Evolutionary conservation across 345 rosid species (phyloP), one percentile per base, ranked within the genome.

Genomic region (Hibiscus tridactylites): DNA sequence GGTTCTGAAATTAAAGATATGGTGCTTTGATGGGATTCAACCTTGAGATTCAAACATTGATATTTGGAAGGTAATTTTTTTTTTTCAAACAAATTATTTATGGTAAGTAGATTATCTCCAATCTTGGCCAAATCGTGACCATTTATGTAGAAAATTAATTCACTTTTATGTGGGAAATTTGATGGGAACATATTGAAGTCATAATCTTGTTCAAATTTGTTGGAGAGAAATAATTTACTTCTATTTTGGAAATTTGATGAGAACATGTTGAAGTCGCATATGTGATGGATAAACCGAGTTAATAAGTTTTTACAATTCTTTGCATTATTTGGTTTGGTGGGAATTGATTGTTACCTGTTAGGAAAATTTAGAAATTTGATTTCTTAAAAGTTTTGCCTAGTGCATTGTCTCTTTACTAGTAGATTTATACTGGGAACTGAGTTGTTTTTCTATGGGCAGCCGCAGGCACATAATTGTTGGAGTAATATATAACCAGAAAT

Each of bases 361-460:
- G 24, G 24, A 13, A 28, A 35, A 26, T 67, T 6, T 68, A 28
- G 44, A 47, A 16, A 9, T 52, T 29, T 16, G 47, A 42, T 42
- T 42, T 42, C 46, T 42, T 42, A 42, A 5, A 42, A 19, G 35
- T 31, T 47, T 70, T 26, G 21, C 19, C 10, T 70, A 68, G 21
- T 47, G 5, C 1, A 6, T 29, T 11, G 4, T 47, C 59, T 56
- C 73, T 52, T 67, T 53, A 49, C 24, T 64, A 26, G 65, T 44
- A 74, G 78, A 64, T 75, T 52, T 29, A n/a, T 63, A 61, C 42
- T 75, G 62, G 65, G 61, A 53, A 77, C 71, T 73, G 68, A 64
- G 79, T 78, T 70, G 16, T 74, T 76, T 70, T 63, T 80, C 80
- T 68, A 44, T 78, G 76, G 73, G 79, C 83, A 68, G 71, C 46